Evolutionary conservation across 176 grass and related monocot species (phyloP), one percentile per base, ranked within the genome.

Genomic region (Canna indica): DNA sequence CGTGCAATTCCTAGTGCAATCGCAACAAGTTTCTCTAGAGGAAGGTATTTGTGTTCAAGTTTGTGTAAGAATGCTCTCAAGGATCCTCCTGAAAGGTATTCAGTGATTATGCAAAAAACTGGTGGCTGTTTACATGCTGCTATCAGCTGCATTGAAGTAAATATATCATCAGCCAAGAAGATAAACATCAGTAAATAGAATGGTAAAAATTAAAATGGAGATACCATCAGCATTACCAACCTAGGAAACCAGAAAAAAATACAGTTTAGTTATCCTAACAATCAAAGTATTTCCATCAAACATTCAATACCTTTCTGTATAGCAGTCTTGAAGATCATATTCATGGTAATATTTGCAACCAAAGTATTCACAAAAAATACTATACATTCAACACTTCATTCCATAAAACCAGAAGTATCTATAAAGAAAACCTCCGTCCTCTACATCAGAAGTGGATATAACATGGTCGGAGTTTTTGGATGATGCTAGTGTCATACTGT

Each of bases 61-160:
- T 99, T 99, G 76, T 83, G 95, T 25, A 99, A 73, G 74, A 90
- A 94, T 48, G 80, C 60, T 71, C 95, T 90, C 75, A 99, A 67
- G 70, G 84, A 94, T 22, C 95, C 90, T 18, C 87, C 90, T 31
- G 84, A 85, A 26, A 99, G 76, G 73, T 84, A 99, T 59, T 99
- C 95, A 0, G 95, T 94, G 71, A 99, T 88, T 66, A 99, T 84
- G 80, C 86, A 99, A 68, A 93, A 90, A 27, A 94, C 84, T 11
- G 95, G 90, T 12, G 86, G 84, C 7, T 72, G 85, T 70, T 76
- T 88, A 63, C 89, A 88, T 29, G 95, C 90, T 31, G 85, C 95
- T 76, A 87, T 73, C 34, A 99, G 78, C 95, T 99, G 75, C 64
- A 78, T 66, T 27, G 80, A 56, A 76, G 52, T 25, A 86, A n/a